Base-by-base conservation (phyloP, 179 eudicot species). In the Corrigiola litoralis region DNA sequence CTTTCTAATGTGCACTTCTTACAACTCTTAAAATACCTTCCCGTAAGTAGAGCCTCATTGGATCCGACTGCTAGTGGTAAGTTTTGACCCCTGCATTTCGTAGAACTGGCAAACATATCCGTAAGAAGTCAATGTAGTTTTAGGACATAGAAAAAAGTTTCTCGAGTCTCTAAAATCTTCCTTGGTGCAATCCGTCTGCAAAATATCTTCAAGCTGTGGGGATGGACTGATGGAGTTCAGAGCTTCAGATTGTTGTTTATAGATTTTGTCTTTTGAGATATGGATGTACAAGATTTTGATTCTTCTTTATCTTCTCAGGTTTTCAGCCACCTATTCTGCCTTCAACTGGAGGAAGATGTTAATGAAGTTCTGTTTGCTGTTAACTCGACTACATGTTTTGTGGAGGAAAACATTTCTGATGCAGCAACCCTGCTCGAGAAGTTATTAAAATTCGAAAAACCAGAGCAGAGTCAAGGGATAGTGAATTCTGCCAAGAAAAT, bases 271-370 rank as follows among this genome's bases (percentile, higher is more conserved):
- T 25, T 11, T 31, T 63, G 42, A 27, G 54, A 9, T 57, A 37
- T 25, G 46, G 57, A 45, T 38, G 0, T 4, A 25, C 31, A 32
- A 9, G 31, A 5, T 11, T 66, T 13, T 54, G 12, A n/a, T 40
- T 57, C 13, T 49, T 46, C 29, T 45, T 29, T 23, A 58, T 25
- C 13, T 55, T 54, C 54, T 29, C 85, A 92, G 98, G 96, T 86
- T 21, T 92, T 90, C 58, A 70, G 76, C 78, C 79, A 81, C 71
- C 72, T 90, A 50, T 92, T 78, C 65, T 71, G 70, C 66, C 87
- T 92, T 74, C 83, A 84, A 79, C 95, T 92, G 7, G 90, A 92
- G 73, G 89, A 87, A 76, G 98, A 92, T 67, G 90, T 92, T 58
- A 92, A 92, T 66, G 95, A 85, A 73, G 86, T 92, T 54, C 70